Evolutionary conservation across 2,329 filamentous ascomycete species (phyloP).

Genomic region (Pestalotiopsis fici): DNA sequence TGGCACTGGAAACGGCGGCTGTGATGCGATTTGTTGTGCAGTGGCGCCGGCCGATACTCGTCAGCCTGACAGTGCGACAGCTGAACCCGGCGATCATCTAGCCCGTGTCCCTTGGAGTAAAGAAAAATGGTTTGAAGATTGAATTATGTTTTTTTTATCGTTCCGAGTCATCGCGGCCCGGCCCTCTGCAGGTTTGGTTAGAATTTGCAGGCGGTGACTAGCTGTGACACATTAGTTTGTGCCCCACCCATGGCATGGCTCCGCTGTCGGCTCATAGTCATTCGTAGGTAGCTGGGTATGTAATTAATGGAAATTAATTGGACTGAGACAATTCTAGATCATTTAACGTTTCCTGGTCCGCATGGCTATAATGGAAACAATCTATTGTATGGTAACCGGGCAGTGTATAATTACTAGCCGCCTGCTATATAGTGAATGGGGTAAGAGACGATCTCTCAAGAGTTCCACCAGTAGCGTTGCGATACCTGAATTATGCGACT

Average conservation of each 20-base stretch:
- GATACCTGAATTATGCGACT: not conserved
- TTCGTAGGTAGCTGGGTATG: too few relatives aligned
- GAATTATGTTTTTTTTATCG: not conserved
- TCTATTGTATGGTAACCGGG: not conserved
- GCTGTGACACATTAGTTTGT: constrained; percentile 6
- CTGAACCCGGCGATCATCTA: constrained; percentile 11
- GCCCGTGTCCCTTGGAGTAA: not conserved
- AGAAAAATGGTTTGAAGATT: constrained; percentile 13
- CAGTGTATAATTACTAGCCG: not conserved
- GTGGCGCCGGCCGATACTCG: constrained; percentile 3
- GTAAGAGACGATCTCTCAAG: not conserved
- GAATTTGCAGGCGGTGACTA: constrained; percentile 7
- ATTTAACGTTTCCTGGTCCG: not conserved
- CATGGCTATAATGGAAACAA: not conserved
- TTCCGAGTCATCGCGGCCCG: not conserved
- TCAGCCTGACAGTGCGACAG: constrained; percentile 9
- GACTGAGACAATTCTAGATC: not conserved
- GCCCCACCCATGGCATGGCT: not conserved
- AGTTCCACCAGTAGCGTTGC: not conserved
- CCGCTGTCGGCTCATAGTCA: not conserved
- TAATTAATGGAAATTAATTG: not conserved
- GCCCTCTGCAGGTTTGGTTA: not conserved
- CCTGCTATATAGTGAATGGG: not conserved
- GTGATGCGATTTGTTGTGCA: not conserved
- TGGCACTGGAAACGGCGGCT: not conserved